Evolutionary conservation across 805 yeast species (phyloP).

Genomic region (Yarrowia alimentaria): DNA sequence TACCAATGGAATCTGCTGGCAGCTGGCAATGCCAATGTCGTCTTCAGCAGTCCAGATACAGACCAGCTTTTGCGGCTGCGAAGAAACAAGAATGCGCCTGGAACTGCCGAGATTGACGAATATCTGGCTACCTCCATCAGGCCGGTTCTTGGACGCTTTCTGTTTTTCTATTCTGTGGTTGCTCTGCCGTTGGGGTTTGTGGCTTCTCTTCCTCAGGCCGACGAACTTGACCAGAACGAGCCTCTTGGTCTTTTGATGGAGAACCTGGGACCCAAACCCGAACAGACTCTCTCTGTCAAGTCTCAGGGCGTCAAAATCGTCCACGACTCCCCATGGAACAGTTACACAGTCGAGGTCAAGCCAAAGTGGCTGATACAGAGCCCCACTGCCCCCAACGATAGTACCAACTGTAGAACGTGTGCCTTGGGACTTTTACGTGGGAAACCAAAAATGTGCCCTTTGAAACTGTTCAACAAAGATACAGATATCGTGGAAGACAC

Average conservation of each 20-base stretch:
- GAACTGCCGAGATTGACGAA: conserved; percentile 19
- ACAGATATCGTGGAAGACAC: not conserved
- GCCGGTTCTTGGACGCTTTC: conserved; percentile 3
- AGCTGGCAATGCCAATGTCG: conserved; percentile 23
- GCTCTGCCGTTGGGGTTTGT: conserved; percentile 5
- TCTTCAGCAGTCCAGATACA: conserved; percentile 1
- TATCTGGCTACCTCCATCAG: not conserved
- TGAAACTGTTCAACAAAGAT: conserved; percentile 3
- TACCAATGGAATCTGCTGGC: conserved; percentile 18
- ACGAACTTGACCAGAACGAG: conserved; percentile 4
- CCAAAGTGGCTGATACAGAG: conserved; percentile 62
- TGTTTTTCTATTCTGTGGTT: conserved; percentile 2
- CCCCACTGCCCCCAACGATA: conserved; percentile 41
- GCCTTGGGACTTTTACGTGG: conserved; percentile 47
- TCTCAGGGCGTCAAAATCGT: conserved; percentile 20
- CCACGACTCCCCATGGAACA: conserved; percentile 6
- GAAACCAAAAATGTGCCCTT: conserved; percentile 36
- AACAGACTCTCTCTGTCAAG: not conserved
- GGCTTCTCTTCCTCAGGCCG: conserved; percentile 12
- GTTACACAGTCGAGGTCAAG: conserved; percentile 48
- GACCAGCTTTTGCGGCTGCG: not conserved
- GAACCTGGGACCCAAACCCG: conserved; percentile 9
- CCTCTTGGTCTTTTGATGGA: conserved; percentile 21
- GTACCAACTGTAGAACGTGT: conserved; percentile 55
- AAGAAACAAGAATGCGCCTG: conserved; percentile 4